Percentiles rank a stretch among this genome's conserved stretches.
These are phyloP conservation scores for Tranzscheliella williamsii DNA, from an alignment of 1,284 basidiomycete species.

Conservation along the genomic window DNA sequence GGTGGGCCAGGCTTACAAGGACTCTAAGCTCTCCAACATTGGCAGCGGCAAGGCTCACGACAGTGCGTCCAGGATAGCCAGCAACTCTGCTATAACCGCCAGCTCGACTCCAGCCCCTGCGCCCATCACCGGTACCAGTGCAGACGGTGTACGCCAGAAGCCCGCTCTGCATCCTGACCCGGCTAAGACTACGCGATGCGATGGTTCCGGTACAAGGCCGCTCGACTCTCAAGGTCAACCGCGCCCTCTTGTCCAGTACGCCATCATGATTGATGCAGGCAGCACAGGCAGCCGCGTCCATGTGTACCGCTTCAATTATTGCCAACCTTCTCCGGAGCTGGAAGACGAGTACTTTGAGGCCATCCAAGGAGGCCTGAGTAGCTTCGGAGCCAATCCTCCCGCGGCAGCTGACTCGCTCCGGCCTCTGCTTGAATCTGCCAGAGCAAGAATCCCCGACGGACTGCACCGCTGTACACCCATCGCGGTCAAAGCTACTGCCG, in stretches of 20 bases:
- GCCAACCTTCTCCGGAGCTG: conserved; percentile 67
- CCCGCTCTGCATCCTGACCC: conserved; percentile 51
- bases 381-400: conserved; percentile 66
- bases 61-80: conserved; percentile 2
- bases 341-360: conserved; percentile 93
- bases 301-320: conserved; percentile 74
- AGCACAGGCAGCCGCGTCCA: conserved; percentile 96
- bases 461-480: conserved; percentile 80
- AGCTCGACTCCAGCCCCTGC: conserved; percentile 3
- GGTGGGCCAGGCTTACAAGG: conserved; percentile 23
- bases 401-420: conserved; percentile 82
- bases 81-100: background rate
- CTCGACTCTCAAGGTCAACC: conserved; percentile 38
- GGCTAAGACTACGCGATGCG: conserved; percentile 52
- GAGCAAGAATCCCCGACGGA: conserved; percentile 73
- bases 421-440: conserved; percentile 77
- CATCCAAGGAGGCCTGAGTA: conserved; percentile 79
- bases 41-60: too few species aligned
- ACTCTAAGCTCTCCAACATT: conserved; percentile 6
- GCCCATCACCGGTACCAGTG: conserved; percentile 14
- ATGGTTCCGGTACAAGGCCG: conserved; percentile 15
- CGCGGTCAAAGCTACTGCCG: conserved; percentile 93
- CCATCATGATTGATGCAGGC: conserved; percentile 96
- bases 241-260: conserved; percentile 71
- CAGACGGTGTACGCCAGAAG: conserved; percentile 24